A percentile compares a stretch with the other conserved stretches of the same genome.
These are phyloP conservation scores for Trametes villosa DNA, from an alignment of 768 basidiomycete genomes.

Conservation along the genomic window DNA sequence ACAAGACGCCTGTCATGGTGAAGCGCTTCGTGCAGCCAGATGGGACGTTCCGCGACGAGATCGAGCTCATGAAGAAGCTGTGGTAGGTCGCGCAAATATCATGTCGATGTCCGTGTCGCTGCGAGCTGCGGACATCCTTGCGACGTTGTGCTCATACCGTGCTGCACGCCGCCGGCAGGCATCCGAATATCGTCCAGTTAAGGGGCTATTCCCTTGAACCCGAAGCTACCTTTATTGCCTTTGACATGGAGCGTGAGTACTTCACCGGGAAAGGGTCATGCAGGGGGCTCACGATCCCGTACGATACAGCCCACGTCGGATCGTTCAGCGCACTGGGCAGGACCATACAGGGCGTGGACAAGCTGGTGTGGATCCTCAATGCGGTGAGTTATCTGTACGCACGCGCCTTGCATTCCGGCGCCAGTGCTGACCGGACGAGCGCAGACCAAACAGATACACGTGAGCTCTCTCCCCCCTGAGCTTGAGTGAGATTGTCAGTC, in stretches of 20 bases:
- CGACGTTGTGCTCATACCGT: too few relatives aligned
- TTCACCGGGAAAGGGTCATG: background rate
- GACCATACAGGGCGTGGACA: background rate
- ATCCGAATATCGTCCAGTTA: constrained; percentile 6
- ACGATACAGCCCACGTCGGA: constrained; percentile 1
- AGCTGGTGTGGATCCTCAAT: constrained; percentile 6
- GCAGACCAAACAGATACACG: constrained; percentile 4
- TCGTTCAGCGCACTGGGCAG: constrained; percentile 4
- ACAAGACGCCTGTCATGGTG: background rate
- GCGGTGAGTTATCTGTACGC: background rate
- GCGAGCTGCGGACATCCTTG: too few relatives aligned
- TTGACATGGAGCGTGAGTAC: background rate
- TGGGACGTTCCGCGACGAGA: background rate
- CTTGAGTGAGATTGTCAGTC: too few relatives aligned
- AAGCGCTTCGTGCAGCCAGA: background rate
- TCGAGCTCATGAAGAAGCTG: constrained; percentile 3
- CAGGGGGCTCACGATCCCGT: background rate
- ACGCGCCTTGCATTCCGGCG: background rate
- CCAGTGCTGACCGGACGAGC: background rate
- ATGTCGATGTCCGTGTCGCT: too few relatives aligned
- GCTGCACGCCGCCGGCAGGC: background rate
- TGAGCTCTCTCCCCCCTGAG: background rate
- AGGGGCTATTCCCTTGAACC: constrained; percentile 1
- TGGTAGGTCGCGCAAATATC: too few relatives aligned
- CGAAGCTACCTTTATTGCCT: background rate